These are phyloP conservation scores for Skeletonema menzelii DNA, from an alignment of 108 stramenopile genomes.

Conservation along the genomic window DNA sequence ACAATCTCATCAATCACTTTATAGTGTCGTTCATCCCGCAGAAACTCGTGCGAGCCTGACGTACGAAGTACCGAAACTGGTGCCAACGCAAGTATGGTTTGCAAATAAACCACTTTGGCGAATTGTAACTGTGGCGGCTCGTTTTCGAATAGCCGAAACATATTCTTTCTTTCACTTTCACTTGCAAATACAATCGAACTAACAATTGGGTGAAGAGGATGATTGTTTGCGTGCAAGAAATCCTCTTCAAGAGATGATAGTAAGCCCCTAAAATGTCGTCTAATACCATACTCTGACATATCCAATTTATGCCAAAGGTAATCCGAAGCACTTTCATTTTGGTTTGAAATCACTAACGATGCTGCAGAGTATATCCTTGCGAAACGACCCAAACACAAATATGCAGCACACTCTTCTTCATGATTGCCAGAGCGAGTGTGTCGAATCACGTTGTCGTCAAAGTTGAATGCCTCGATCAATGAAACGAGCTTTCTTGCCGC, in stretches of 20 bases:
- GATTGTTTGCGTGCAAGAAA: background rate
- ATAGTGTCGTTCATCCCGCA: constrained; percentile 13
- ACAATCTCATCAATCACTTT: constrained; percentile 16
- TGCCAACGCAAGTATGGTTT: constrained; percentile 17
- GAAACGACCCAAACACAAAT: constrained; percentile 22
- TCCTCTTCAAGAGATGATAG: constrained; percentile 6
- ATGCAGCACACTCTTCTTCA: constrained; percentile 14
- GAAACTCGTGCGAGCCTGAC: constrained; percentile 13
- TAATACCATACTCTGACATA: constrained; percentile 5
- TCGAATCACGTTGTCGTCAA: constrained; percentile 18
- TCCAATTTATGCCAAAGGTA: constrained; percentile 29
- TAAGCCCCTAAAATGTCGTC: constrained; percentile 8
- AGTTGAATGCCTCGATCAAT: constrained; percentile 33
- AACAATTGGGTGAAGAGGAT: constrained; percentile 13
- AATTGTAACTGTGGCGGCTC: background rate
- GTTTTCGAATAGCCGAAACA: background rate
- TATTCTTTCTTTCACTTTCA: constrained; percentile 1
- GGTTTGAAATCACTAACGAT: constrained; percentile 17
- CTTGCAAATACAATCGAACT: constrained; percentile 4
- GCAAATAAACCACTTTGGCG: constrained; percentile 27
- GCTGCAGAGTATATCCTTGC: constrained; percentile 27
- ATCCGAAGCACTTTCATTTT: constrained; percentile 6
- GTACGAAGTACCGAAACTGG: constrained; percentile 17
- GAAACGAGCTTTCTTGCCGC: constrained; percentile 22
- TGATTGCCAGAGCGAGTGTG: constrained; percentile 9